Evolutionary conservation across 306 rosid species (phyloP), one percentile per base, ranked within the genome.

Genomic region (Castanea crenata): DNA sequence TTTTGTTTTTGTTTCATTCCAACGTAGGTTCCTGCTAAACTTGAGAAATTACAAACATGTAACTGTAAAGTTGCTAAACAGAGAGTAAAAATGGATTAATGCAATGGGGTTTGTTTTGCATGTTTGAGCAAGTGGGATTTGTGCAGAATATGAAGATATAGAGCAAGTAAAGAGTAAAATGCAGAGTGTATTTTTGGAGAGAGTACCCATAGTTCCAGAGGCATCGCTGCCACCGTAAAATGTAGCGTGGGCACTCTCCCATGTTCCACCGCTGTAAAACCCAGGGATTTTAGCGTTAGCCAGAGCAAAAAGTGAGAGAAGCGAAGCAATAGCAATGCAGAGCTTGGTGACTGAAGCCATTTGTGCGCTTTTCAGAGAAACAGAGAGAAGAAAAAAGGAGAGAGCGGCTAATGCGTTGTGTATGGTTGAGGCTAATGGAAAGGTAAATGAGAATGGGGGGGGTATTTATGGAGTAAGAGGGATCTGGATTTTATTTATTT

Each of bases 181-280:
- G 20, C 32, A 15, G 0, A 27, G 61, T 44, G 54, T 3, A 49
- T 49, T 49, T 49, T 1, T 20, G 19, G 6, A 21, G 11, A 16
- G 0, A 35, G 55, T 84, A 94, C 99, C 99, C 99, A 95, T 95
- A 63, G 99, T 93, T 76, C 98, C 98, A 15, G 99, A 95, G 34
- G 99, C 99, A 80, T 95, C 99, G 57, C 91, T 91, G 79, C 99
- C 99, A 78, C 99, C 99, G 14, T 95, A 95, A 90, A 95, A 95
- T 62, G 99, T 95, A 62, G 99, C 99, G 77, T 95, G 99, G 18
- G 99, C 99, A 31, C 72, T 80, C 21, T 88, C 79, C 99, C 99
- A 95, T 1, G 92, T 34, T 19, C 97, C 96, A 56, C 87, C 98
- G 31, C 81, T 9, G 89, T 85, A 92, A 51, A 86, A 63, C 1